Conservation (phyloP, 2,329 filamentous ascomycete species). For the Colletotrichum musicola region DNA sequence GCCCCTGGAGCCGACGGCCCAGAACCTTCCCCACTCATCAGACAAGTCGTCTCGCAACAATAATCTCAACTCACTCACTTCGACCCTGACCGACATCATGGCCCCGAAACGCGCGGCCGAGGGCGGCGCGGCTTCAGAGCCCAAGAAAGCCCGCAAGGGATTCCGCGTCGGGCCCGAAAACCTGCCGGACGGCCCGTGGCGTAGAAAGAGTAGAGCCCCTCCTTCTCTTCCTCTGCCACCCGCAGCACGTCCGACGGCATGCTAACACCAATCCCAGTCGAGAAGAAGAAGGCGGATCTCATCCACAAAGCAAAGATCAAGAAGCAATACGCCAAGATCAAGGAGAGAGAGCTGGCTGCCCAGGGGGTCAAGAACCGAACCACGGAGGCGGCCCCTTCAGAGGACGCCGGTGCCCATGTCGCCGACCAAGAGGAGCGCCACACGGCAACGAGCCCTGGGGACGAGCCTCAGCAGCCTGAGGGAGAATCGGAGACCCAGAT, state of each 20-base stretch:
- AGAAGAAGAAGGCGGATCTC: constrained; percentile 89
- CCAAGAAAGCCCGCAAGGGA: constrained; percentile 73
- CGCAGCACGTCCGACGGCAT: background rate
- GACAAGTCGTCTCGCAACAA: background rate
- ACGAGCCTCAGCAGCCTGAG: background rate
- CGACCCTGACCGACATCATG: constrained; percentile 56
- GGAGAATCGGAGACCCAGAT: constrained; percentile 3
- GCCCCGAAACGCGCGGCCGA: constrained; percentile 68
- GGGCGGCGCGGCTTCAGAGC: constrained; percentile 49
- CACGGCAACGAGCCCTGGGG: constrained; percentile 44
- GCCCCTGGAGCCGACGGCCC: too few species aligned
- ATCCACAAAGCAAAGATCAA: constrained; percentile 95
- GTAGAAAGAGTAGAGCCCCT: constrained; percentile 72
- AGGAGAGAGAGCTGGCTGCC: constrained; percentile 65
- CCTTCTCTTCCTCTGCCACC: background rate
- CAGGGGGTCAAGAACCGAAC: constrained; percentile 37
- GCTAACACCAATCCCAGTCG: constrained; percentile 62
- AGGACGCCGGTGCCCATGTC: constrained; percentile 42
- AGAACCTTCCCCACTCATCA: too few species aligned
- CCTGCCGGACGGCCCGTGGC: constrained; percentile 89
- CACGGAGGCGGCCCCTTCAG: constrained; percentile 17
- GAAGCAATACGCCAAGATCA: constrained; percentile 91
- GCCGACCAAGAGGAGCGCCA: constrained; percentile 22
- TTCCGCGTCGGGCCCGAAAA: constrained; percentile 92
- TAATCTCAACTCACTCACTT: background rate